Evolutionary conservation across 768 basidiomycete species (phyloP), one percentile per base, ranked within the genome.

Genomic region (Mycena haematopus): DNA sequence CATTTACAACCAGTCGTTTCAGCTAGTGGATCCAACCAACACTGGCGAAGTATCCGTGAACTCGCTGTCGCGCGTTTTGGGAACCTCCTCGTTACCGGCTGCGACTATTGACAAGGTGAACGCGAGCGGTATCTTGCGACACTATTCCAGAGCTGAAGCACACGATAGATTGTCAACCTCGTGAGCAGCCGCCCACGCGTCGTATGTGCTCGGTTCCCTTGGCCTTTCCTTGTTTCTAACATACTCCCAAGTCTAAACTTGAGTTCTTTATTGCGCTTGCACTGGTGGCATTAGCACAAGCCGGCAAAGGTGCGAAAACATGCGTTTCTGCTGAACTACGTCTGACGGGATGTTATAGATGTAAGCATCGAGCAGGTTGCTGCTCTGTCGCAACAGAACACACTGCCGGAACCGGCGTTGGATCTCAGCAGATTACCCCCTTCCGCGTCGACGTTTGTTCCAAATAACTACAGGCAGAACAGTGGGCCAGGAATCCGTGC

Each of bases 261-360:
- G 95, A 98, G 72, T 96, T 96, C 79, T 96, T 92, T 73, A 92
- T 96, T 13, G 92, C 94, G 11, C 76, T 98, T 25, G 93, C 92
- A 13, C 81, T 98, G 15, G 93, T 92, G 47, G 92, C 93, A 2
- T 79, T 96, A 5, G 93, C 92, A 6, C 95, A 98, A 75, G 78
- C 86, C 6, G 89, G 87, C 4, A 88, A 89, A 84, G 92, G 92
- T 91, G 11, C 58, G 76, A 68, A 7, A 15, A 38, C 31, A 29
- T 29, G 27, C 49, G 21, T 61, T n/a, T 21, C n/a, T 38, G 10
- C 40, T n/a, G 31, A 35, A 10, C 2, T 35, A 47, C 54, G 63
- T 58, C 62, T 31, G 27, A 46, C 36, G 55, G 47, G 61, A 2
- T 49, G 11, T 22, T 14, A 2, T 63, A 95, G 92, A 92, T 72